Conservation (phyloP, 495 filamentous ascomycete species). For the Xeromyces bisporus region DNA sequence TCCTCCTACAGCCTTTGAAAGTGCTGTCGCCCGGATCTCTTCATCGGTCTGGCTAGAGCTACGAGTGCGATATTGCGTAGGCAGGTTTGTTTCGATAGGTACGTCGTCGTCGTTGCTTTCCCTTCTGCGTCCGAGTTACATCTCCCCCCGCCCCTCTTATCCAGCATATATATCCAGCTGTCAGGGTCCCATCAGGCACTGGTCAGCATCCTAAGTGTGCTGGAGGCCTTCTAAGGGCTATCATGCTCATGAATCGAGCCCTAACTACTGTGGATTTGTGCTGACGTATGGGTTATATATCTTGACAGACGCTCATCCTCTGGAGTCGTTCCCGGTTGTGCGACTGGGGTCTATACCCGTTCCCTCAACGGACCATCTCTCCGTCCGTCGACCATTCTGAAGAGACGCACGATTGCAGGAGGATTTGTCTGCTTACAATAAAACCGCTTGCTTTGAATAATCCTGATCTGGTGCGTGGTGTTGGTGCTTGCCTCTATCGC, state of each 20-base stretch:
- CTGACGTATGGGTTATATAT: conserved; percentile 12
- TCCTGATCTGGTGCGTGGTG: conserved; percentile 31
- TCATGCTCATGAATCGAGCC: conserved; percentile 9
- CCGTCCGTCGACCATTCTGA: conserved; percentile 15
- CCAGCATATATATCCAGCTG: no score
- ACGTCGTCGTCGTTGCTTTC: conserved; percentile 20
- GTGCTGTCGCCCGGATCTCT: conserved; percentile 6
- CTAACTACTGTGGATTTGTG: no score
- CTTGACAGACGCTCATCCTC: conserved; percentile 12
- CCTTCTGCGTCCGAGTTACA: conserved; percentile 17
- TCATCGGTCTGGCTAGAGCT: conserved; percentile 7
- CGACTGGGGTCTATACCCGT: conserved; percentile 22
- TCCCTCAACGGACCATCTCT: conserved; percentile 16
- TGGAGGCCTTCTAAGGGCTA: conserved; percentile 3
- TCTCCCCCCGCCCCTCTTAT: conserved; percentile 13
- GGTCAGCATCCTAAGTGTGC: conserved; percentile 14
- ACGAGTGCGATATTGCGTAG: conserved; percentile 17
- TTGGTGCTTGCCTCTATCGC: no score
- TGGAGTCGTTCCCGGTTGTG: conserved; percentile 25
- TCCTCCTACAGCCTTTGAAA: neutral
- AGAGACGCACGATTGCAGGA: conserved; percentile 21
- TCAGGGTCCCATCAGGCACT: conserved; percentile 18
- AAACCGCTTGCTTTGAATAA: conserved; percentile 11
- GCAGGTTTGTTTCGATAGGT: conserved; percentile 18
- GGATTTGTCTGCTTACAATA: conserved; percentile 20